phyloP scores from a whole-genome alignment of 345 rosid species.

The Microthlaspi erraticum region DNA sequence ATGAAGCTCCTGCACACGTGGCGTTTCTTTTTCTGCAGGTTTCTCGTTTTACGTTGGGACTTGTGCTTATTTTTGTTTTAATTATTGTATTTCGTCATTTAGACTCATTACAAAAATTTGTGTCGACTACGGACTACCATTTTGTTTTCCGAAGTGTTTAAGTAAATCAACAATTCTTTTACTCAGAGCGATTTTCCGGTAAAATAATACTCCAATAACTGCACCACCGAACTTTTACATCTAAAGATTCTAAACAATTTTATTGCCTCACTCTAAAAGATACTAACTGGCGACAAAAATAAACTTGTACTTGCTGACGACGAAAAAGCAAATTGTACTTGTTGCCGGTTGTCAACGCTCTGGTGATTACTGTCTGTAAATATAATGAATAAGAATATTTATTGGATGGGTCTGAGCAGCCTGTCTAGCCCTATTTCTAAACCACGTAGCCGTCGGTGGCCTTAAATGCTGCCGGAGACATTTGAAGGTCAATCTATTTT shows the following conservation, averaged over 20 bases:
- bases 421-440: slow-evolving; percentile 14
- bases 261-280: not conserved
- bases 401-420: slow-evolving; percentile 13
- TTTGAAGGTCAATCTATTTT: not conserved
- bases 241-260: not conserved
- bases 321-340: slow-evolving; percentile 19
- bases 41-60: slow-evolving; percentile 15
- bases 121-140: too few relatives aligned
- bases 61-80: not conserved
- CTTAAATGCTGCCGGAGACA: slow-evolving; percentile 26
- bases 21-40: slow-evolving; percentile 21
- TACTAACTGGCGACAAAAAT: not conserved
- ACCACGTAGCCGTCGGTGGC: slow-evolving; percentile 16
- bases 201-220: too few relatives aligned
- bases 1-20: slow-evolving; percentile 35
- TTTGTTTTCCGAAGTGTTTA: too few relatives aligned
- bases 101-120: not conserved
- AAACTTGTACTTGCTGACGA: slow-evolving; percentile 12
- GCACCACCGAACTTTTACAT: not conserved
- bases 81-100: too few relatives aligned
- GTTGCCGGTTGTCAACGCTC: slow-evolving; percentile 23
- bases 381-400: too few relatives aligned
- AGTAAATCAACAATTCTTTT: too few relatives aligned
- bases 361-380: not conserved
- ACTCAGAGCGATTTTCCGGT: too few relatives aligned